These are phyloP conservation scores for Escovopsis weberi DNA, from an alignment of 2,329 filamentous ascomycete genomes.

Conservation along the genomic window DNA sequence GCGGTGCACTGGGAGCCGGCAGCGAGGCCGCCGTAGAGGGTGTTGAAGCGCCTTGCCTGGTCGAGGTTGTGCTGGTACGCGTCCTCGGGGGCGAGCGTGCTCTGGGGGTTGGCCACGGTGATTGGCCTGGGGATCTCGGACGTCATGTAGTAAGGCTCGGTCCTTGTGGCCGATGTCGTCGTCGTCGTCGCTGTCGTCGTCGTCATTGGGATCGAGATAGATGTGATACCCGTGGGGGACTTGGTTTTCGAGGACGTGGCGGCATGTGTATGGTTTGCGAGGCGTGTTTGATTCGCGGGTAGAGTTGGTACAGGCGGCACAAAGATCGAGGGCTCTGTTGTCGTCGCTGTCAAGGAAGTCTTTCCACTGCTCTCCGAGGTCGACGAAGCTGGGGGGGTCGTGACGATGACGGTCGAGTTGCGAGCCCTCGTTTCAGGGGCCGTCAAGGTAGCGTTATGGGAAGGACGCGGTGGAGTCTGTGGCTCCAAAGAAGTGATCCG, in stretches of 20 bases:
- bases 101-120: slow-evolving; percentile 15
- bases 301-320: no score
- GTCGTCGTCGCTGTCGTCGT: not conserved
- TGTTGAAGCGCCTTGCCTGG: slow-evolving; percentile 31
- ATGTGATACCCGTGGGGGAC: not conserved
- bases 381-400: not conserved
- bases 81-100: slow-evolving; percentile 22
- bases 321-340: not conserved
- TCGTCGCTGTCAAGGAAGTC: not conserved
- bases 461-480: not conserved
- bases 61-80: slow-evolving; percentile 31
- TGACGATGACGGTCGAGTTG: no score
- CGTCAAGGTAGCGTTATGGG: not conserved
- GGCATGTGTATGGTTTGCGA: not conserved
- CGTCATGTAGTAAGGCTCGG: not conserved
- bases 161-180: not conserved
- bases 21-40: slow-evolving; percentile 28
- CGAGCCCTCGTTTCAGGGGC: not conserved
- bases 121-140: not conserved
- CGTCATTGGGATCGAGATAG: not conserved
- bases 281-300: no score
- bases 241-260: not conserved
- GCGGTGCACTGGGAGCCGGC: slow-evolving; percentile 30
- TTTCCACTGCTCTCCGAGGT: not conserved
- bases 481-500: not conserved